A percentile compares a stretch with the other conserved stretches of the same genome.
Conservation (phyloP, 179 eudicot species). For the Silene noctiflora region DNA sequence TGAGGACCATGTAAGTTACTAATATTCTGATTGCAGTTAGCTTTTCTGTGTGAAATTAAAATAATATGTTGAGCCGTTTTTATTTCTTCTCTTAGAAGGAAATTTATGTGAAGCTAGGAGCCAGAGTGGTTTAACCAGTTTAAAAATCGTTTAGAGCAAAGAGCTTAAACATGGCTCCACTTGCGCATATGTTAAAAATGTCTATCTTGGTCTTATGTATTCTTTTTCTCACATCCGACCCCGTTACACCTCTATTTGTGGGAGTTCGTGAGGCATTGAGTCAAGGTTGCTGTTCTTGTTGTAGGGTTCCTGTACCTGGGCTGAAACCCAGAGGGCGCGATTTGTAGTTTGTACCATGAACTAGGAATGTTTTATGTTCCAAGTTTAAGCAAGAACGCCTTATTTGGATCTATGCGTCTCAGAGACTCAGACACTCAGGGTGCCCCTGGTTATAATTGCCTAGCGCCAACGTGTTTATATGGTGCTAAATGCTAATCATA, state of each 20-base stretch:
- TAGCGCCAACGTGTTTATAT: background rate
- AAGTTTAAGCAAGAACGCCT: background rate
- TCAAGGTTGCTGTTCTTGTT: background rate
- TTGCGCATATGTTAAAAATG: background rate
- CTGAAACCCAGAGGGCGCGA: background rate
- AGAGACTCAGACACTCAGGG: background rate
- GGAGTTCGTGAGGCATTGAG: background rate
- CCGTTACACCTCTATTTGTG: too few species aligned
- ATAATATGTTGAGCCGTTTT: background rate
- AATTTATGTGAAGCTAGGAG: slow-evolving; percentile 1
- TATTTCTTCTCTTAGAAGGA: background rate
- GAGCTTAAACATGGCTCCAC: background rate
- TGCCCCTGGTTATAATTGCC: background rate
- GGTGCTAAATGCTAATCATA: background rate
- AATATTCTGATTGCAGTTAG: background rate
- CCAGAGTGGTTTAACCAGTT: background rate
- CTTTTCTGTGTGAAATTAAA: background rate
- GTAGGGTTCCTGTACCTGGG: background rate
- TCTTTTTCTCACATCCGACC: background rate
- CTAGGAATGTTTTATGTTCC: background rate
- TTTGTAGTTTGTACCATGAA: background rate
- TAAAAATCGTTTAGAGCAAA: background rate
- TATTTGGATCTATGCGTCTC: background rate
- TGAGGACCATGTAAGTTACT: slow-evolving; percentile 88
- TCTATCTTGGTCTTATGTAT: background rate